Percentiles rank a stretch among this genome's conserved stretches.
Evolutionary conservation across 1,284 basidiomycete species (phyloP).

Genomic region (Malassezia furfur): DNA sequence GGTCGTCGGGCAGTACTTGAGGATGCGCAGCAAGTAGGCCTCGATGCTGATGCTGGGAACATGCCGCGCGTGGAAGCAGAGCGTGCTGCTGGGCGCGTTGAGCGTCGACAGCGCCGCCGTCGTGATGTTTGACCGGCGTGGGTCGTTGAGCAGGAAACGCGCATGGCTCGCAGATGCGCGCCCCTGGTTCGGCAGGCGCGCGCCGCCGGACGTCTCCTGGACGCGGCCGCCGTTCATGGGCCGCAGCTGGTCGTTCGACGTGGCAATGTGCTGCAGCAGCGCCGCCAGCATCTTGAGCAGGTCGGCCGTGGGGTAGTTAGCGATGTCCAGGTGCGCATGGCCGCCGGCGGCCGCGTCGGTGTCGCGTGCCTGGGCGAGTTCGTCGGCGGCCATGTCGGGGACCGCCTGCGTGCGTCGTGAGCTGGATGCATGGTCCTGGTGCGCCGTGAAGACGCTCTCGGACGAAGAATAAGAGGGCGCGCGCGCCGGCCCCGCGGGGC

Average conservation of each 20-base stretch:
- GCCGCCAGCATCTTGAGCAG: constrained; percentile 79
- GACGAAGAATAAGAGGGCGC: not conserved
- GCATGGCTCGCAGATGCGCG: not conserved
- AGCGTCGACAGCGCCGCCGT: constrained; percentile 71
- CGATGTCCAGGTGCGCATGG: constrained; percentile 53
- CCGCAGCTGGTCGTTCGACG: constrained; percentile 64
- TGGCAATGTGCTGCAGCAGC: constrained; percentile 80
- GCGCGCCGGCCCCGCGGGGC: not conserved
- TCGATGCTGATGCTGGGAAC: constrained; percentile 90
- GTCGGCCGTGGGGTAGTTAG: constrained; percentile 55
- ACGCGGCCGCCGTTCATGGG: constrained; percentile 18
- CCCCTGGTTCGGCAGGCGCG: not conserved
- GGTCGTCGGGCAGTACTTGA: constrained; percentile 96
- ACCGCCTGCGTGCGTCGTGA: not conserved
- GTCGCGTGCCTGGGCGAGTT: not conserved
- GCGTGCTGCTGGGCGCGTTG: constrained; percentile 66
- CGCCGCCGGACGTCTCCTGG: constrained; percentile 14
- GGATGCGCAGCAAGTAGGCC: constrained; percentile 82
- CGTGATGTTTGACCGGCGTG: constrained; percentile 50
- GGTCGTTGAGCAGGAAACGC: constrained; percentile 19
- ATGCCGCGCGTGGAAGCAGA: constrained; percentile 91
- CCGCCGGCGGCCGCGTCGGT: not conserved
- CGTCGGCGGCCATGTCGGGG: not conserved
- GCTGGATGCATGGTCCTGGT: not conserved
- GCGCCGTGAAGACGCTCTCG: not conserved